phyloP scores from a whole-genome alignment of 1,139 yeast genomes.

The Pneumocystis wakefieldiae region DNA sequence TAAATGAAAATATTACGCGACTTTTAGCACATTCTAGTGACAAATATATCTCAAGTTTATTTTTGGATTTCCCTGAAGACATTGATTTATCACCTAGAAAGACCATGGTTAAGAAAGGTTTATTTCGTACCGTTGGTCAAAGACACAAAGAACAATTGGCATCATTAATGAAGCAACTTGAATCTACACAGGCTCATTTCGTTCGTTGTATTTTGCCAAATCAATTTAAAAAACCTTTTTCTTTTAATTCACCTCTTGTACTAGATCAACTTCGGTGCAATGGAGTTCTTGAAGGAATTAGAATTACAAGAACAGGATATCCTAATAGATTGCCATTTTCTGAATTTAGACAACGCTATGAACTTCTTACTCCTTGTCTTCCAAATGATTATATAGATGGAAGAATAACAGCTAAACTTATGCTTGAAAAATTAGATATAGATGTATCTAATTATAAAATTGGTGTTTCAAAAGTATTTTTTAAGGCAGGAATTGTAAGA shows the following conservation, averaged over 20 bases:
- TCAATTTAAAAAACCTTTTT: slow-evolving; percentile 50
- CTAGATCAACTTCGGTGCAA: slow-evolving; percentile 85
- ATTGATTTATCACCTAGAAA: slow-evolving; percentile 11
- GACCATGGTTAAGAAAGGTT: slow-evolving; percentile 26
- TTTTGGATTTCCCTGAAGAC: slow-evolving; percentile 23
- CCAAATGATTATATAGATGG: slow-evolving; percentile 28
- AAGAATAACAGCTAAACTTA: slow-evolving; percentile 52
- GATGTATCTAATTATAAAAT: slow-evolving; percentile 57
- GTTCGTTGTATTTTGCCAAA: slow-evolving; percentile 94
- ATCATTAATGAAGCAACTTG: slow-evolving; percentile 56
- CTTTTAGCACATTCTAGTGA: slow-evolving; percentile 45
- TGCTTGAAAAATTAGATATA: slow-evolving; percentile 45
- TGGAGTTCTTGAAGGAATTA: slow-evolving; percentile 94
- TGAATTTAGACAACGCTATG: slow-evolving; percentile 64
- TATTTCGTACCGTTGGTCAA: slow-evolving; percentile 71
- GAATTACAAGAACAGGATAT: slow-evolving; percentile 93
- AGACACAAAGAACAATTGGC: slow-evolving; percentile 59
- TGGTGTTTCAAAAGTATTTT: slow-evolving; percentile 78
- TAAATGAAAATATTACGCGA: slow-evolving; percentile 57
- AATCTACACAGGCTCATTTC: slow-evolving; percentile 84
- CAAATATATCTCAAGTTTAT: slow-evolving; percentile 35
- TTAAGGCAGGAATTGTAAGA: slow-evolving; percentile 73
- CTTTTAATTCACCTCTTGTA: slow-evolving; percentile 62
- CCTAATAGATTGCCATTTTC: slow-evolving; percentile 81
- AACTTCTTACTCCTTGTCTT: slow-evolving; percentile 39